Evolutionary conservation across 2,329 filamentous ascomycete species (phyloP), one percentile per base, ranked within the genome.

Genomic region (Fusarium lyarnte): DNA sequence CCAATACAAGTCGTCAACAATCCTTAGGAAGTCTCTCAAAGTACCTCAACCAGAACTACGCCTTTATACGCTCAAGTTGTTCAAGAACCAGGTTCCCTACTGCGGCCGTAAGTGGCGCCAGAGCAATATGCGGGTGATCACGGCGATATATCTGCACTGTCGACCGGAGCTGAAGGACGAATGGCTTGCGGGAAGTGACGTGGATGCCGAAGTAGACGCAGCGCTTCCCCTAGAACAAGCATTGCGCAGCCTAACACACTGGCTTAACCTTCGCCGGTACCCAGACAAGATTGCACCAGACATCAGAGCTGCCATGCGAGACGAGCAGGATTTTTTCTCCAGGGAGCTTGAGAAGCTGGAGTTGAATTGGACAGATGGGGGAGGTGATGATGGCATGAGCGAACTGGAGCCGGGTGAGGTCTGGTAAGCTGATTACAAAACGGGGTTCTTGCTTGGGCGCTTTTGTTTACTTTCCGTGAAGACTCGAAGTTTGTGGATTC

Each of bases 21-120:
- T 98, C 76, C 88, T 99, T 31, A 93, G 94, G 76, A 98, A 97
- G 81, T 92, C 93, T 10, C 89, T 99, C 21, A 95, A 96, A 75
- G 92, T 98, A 27, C 95, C 95, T 1, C 94, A 99, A 78, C 92
- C 91, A 4, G 89, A 94, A 77, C 87, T 99, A 43, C 91, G 96
- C 10, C 90, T 97, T 46, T 98, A 98, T 84, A 97, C 96, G 1
- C 89, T 99, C 75, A 99, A 99, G 83, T 88, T 99, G 0, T 98
- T 98, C 90, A 99, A 99, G 83, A 96, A 94, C 68, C 96, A 99
- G 82, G 96, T 99, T 8, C 96, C 96, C 2, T 99, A 97, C 85
- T 98, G 95, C 81, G 95, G 96, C 27, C 92, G 96, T 46, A 99
- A 99, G 84, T 99, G 96, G 96, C 91, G 96, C 19, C 96, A 98